phyloP scores from a whole-genome alignment of 192 early-diverging fungal species.

The Gryganskiella cystojenkinii region DNA sequence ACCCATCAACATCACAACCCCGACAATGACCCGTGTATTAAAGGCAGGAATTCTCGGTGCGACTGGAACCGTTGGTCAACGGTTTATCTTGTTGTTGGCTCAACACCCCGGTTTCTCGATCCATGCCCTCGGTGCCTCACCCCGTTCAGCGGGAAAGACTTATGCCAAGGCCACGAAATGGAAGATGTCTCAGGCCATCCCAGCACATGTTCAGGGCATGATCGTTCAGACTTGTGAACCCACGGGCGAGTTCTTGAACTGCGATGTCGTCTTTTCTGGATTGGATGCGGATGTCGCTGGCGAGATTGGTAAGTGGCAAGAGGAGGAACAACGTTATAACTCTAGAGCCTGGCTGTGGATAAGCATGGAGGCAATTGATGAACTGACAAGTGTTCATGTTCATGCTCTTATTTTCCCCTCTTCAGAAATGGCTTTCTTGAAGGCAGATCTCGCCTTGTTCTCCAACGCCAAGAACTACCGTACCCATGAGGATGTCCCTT shows the following conservation, averaged over 20 bases:
- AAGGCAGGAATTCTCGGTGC: slow-evolving; percentile 94
- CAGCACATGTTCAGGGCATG: slow-evolving; percentile 63
- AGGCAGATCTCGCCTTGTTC: slow-evolving; percentile 88
- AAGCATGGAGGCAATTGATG: no score
- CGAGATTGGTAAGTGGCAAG: slow-evolving; percentile 82
- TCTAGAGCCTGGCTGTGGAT: no score
- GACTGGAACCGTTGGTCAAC: slow-evolving; percentile 98
- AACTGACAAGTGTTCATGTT: background rate
- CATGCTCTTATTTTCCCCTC: slow-evolving; percentile 7
- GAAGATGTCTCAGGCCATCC: slow-evolving; percentile 89
- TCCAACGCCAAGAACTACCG: slow-evolving; percentile 99
- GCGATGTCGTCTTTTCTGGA: slow-evolving; percentile 95
- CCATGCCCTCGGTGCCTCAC: slow-evolving; percentile 90
- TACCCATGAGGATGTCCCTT: slow-evolving; percentile 87
- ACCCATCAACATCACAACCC: background rate
- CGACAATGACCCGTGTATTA: slow-evolving; percentile 50
- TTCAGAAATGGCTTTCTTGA: slow-evolving; percentile 87
- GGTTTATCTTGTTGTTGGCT: slow-evolving; percentile 92
- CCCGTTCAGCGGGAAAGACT: slow-evolving; percentile 88
- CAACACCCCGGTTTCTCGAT: slow-evolving; percentile 89
- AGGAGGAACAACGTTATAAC: no score
- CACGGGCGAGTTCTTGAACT: slow-evolving; percentile 73
- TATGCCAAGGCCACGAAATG: slow-evolving; percentile 86
- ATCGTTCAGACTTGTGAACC: slow-evolving; percentile 81
- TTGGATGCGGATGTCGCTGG: slow-evolving; percentile 95